Conservation (phyloP, 2,329 filamentous ascomycete species). For the Fusarium citri region DNA sequence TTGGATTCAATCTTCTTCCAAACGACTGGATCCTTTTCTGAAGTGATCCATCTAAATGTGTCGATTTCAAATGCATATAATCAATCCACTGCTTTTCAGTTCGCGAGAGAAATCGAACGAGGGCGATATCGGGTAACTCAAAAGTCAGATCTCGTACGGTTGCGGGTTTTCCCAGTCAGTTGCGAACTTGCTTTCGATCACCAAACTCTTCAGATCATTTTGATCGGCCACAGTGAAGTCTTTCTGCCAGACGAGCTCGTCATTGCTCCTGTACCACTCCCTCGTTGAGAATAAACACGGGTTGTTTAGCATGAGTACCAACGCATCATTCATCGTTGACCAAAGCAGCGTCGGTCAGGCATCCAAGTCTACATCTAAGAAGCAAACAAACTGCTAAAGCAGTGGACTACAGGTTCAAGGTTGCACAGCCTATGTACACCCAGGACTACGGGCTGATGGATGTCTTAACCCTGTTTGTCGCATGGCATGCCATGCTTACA, state of each 20-base stretch:
- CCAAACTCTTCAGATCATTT: slow-evolving; percentile 3
- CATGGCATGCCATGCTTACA: slow-evolving; percentile 32
- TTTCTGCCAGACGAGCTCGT: neutral
- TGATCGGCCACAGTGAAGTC: slow-evolving; percentile 3
- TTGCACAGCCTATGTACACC: slow-evolving; percentile 26
- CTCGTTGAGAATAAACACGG: neutral
- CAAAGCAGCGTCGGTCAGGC: neutral
- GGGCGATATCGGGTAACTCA: slow-evolving; percentile 4
- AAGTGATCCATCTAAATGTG: slow-evolving; percentile 19
- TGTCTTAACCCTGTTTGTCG: slow-evolving; percentile 40
- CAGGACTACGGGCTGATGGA: slow-evolving; percentile 36
- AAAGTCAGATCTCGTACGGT: slow-evolving; percentile 4
- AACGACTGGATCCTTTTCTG: neutral
- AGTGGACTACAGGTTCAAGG: neutral
- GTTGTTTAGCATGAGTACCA: neutral
- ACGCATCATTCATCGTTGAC: neutral
- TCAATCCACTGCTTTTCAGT: slow-evolving; percentile 7
- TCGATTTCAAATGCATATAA: slow-evolving; percentile 18
- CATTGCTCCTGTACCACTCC: neutral
- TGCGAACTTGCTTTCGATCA: neutral
- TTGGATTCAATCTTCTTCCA: slow-evolving; percentile 1
- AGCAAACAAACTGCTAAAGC: neutral
- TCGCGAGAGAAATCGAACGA: slow-evolving; percentile 13
- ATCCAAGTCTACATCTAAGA: neutral
- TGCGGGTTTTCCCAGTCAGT: neutral